Conservation (phyloP, 192 early-diverging fungal genomes). For the Anaeromyces robustus region DNA sequence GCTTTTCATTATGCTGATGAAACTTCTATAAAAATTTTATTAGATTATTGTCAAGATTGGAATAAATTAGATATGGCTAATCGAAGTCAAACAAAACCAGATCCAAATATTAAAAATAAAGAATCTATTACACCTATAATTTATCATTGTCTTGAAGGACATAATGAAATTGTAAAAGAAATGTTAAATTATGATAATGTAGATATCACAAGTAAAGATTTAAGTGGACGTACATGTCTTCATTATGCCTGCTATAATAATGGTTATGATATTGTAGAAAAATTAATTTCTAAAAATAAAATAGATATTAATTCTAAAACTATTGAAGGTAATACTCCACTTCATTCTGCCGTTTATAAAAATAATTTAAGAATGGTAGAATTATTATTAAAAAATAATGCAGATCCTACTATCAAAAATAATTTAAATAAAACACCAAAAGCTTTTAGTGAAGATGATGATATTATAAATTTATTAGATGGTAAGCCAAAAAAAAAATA, state of each 20-base stretch:
- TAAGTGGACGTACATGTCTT: not conserved
- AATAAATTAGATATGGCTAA: not conserved
- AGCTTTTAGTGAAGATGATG: not conserved
- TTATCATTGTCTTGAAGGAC: not conserved
- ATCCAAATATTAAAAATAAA: not conserved
- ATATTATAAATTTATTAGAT: not conserved
- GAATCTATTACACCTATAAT: not conserved
- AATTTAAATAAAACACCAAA: not conserved
- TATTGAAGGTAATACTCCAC: not conserved
- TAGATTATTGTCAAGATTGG: not conserved
- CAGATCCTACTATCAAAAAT: not conserved
- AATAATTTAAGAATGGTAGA: not conserved
- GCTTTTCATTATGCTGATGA: not conserved
- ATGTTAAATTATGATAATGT: not conserved
- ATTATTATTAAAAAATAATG: not conserved
- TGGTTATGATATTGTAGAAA: not conserved
- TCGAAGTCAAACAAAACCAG: not conserved
- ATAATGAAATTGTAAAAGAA: not conserved
- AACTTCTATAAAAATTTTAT: not conserved
- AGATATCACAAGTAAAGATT: not conserved
- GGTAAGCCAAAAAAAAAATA: not conserved
- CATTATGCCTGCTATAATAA: not conserved
- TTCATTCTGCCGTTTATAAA: not conserved
- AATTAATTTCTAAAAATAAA: not conserved
- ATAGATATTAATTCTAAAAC: not conserved